Evolutionary conservation across 2,329 filamentous ascomycete species (phyloP).

Genomic region (Penicillium verrucosum): DNA sequence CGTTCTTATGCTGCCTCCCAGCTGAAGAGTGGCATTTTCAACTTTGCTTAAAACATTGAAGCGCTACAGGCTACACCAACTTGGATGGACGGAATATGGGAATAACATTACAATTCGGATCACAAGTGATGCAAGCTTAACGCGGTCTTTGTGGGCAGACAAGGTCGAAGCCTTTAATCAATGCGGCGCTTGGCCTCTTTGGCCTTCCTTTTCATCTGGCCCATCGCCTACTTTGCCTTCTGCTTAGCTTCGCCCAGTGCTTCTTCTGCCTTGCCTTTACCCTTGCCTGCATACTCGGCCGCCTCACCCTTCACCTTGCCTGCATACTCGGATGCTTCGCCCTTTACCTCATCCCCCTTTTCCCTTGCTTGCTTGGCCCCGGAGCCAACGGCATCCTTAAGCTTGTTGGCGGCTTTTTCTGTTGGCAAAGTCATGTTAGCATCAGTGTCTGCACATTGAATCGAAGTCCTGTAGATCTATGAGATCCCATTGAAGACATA

Average conservation of each 20-base stretch:
- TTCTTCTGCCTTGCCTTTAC: conserved; percentile 37
- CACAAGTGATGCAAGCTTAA: conserved; percentile 1
- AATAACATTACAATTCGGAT: conserved; percentile 6
- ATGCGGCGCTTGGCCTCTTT: conserved; percentile 17
- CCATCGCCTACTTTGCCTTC: conserved; percentile 26
- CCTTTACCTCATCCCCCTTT: conserved; percentile 37
- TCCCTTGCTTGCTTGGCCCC: conserved; percentile 48
- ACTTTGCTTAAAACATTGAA: neutral
- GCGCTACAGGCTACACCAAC: neutral
- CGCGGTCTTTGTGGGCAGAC: neutral
- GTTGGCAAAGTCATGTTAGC: conserved; percentile 4
- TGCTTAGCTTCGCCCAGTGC: conserved; percentile 27
- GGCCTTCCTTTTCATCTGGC: conserved; percentile 27
- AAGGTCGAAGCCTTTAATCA: neutral
- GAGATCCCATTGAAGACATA: conserved; percentile 39
- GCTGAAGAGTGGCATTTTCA: conserved; percentile 3
- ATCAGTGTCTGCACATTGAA: neutral
- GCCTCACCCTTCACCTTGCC: conserved; percentile 30
- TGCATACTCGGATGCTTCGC: conserved; percentile 28
- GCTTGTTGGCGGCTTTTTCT: conserved; percentile 52
- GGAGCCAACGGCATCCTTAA: conserved; percentile 42
- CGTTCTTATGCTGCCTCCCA: conserved; percentile 75
- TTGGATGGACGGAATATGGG: neutral
- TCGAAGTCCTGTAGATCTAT: neutral
- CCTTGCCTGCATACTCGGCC: conserved; percentile 21